Evolutionary conservation across 768 basidiomycete genomes (phyloP).

Genomic region (Leccinum aurantiacum): DNA sequence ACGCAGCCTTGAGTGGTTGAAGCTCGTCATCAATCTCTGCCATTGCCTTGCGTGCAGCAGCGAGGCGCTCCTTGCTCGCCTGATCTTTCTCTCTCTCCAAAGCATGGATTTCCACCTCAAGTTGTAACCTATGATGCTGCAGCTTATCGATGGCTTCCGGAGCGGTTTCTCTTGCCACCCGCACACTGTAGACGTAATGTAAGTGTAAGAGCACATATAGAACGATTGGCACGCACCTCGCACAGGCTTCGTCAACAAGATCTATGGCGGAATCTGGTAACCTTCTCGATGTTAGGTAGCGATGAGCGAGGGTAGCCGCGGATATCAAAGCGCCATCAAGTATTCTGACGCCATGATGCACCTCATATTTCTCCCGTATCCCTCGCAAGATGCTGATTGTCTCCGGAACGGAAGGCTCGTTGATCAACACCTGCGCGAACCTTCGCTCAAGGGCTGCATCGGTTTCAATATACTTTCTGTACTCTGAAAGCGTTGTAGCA

Average conservation of each 20-base stretch:
- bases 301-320: slow-evolving; percentile 89
- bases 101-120: slow-evolving; percentile 95
- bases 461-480: slow-evolving; percentile 90
- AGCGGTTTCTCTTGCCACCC: slow-evolving; percentile 91
- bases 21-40: slow-evolving; percentile 85
- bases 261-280: slow-evolving; percentile 89
- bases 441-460: slow-evolving; percentile 89
- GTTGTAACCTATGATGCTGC: slow-evolving; percentile 83
- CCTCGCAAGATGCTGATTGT: slow-evolving; percentile 94
- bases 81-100: slow-evolving; percentile 89
- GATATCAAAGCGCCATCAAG: slow-evolving; percentile 84
- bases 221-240: slow-evolving; percentile 52
- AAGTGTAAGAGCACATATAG: background rate
- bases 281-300: slow-evolving; percentile 81
- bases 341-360: slow-evolving; percentile 89
- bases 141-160: slow-evolving; percentile 93
- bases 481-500: slow-evolving; percentile 91
- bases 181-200: slow-evolving; percentile 50
- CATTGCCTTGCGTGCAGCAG: slow-evolving; percentile 70
- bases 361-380: slow-evolving; percentile 91
- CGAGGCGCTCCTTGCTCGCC: slow-evolving; percentile 82
- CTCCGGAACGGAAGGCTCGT: slow-evolving; percentile 86
- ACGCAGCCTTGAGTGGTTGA: slow-evolving; percentile 76
- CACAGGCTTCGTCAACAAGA: slow-evolving; percentile 89
- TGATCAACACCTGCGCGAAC: slow-evolving; percentile 91